Conservation (phyloP, 2,329 filamentous ascomycete genomes). For the Penicillium sp. region DNA sequence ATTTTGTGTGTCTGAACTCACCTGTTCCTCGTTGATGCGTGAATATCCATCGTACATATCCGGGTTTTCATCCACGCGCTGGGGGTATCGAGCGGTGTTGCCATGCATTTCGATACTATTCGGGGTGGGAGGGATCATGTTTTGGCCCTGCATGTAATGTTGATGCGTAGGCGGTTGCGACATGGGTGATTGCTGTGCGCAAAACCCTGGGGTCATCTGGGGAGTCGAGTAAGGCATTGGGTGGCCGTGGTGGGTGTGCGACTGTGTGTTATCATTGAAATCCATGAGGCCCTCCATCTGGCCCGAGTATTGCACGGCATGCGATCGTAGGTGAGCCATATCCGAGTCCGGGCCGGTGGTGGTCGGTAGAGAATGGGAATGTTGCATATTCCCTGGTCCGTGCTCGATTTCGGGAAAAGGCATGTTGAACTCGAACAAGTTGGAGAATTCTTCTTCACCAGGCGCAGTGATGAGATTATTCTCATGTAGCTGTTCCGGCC, state of each 20-base stretch:
- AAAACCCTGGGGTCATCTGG: slow-evolving; percentile 35
- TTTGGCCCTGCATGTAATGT: slow-evolving; percentile 34
- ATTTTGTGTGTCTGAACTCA: slow-evolving; percentile 24
- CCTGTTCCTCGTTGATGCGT: slow-evolving; percentile 47
- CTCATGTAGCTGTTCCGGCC: slow-evolving; percentile 43
- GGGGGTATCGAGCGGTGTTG: slow-evolving; percentile 41
- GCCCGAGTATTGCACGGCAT: slow-evolving; percentile 29
- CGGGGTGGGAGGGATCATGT: slow-evolving; percentile 49
- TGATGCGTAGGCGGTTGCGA: slow-evolving; percentile 26
- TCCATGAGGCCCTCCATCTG: slow-evolving; percentile 41
- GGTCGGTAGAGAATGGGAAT: slow-evolving; percentile 33
- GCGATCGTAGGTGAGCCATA: slow-evolving; percentile 30
- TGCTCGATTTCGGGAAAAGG: slow-evolving; percentile 47
- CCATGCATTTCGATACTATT: slow-evolving; percentile 52
- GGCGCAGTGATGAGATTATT: slow-evolving; percentile 41
- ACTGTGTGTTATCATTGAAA: slow-evolving; percentile 25
- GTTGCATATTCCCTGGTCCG: slow-evolving; percentile 38
- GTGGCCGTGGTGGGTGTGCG: slow-evolving; percentile 7
- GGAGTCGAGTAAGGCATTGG: slow-evolving; percentile 33
- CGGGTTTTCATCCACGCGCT: slow-evolving; percentile 41
- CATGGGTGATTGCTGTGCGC: slow-evolving; percentile 33
- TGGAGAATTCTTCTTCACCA: slow-evolving; percentile 51
- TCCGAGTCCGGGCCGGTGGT: slow-evolving; percentile 29
- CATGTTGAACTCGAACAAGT: slow-evolving; percentile 51
- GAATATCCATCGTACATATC: slow-evolving; percentile 48